Conservation (phyloP, 495 filamentous ascomycete genomes). For the Aspergillus kassunensis region DNA sequence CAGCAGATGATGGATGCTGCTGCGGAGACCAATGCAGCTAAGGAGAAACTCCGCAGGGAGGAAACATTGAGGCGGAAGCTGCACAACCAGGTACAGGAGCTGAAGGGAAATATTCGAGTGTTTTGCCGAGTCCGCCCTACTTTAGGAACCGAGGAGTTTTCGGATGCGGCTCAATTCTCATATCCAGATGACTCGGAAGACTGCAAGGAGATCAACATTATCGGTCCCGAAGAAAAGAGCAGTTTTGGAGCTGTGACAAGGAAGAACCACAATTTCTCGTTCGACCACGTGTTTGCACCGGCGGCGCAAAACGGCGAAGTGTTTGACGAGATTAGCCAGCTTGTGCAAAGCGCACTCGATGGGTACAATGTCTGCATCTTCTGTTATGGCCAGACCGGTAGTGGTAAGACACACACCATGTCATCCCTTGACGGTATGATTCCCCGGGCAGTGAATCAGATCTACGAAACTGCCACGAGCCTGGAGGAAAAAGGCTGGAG, state of each 20-base stretch:
- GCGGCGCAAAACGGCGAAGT: slow-evolving; percentile 74
- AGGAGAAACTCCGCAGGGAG: slow-evolving; percentile 83
- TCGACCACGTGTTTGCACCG: slow-evolving; percentile 90
- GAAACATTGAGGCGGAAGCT: slow-evolving; percentile 88
- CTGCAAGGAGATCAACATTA: slow-evolving; percentile 76
- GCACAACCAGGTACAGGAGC: slow-evolving; percentile 95
- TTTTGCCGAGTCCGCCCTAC: slow-evolving; percentile 95
- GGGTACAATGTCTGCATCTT: slow-evolving; percentile 99
- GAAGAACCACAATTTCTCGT: slow-evolving; percentile 80
- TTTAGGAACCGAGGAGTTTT: slow-evolving; percentile 50
- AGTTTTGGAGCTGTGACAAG: slow-evolving; percentile 71
- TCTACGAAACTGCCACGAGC: slow-evolving; percentile 78
- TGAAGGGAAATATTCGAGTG: slow-evolving; percentile 98
- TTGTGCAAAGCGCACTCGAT: slow-evolving; percentile 93
- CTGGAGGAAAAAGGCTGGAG: slow-evolving; percentile 89
- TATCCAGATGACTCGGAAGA: slow-evolving; percentile 77
- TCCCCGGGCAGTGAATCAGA: slow-evolving; percentile 84
- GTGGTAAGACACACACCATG: slow-evolving; percentile 97
- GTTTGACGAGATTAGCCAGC: slow-evolving; percentile 94
- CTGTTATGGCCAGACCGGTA: slow-evolving; percentile 96
- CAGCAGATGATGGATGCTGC: slow-evolving; percentile 72
- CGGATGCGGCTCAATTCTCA: slow-evolving; percentile 61
- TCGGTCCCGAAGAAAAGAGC: slow-evolving; percentile 78
- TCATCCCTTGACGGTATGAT: slow-evolving; percentile 93
- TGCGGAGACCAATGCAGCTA: slow-evolving; percentile 59